Evolutionary conservation across 805 yeast genomes (phyloP), one percentile per base, ranked within the genome.

Genomic region (Scheffersomyces coipomensis): DNA sequence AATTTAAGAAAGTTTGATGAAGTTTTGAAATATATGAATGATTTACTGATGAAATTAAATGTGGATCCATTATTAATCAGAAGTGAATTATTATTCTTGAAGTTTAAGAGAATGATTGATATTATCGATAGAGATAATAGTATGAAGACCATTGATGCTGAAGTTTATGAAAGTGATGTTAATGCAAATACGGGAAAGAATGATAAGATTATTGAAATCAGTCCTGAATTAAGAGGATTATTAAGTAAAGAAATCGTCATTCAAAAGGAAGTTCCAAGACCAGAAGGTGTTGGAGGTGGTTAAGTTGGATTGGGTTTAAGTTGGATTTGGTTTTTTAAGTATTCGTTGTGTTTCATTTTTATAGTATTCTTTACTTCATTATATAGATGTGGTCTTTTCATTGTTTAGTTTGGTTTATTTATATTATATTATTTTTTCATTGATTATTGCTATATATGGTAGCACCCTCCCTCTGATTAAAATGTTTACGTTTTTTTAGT

Each of bases 21-120:
- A 58, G 90, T 93, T 19, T 74, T 93, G 53, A 88, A 86, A 65
- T 93, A 85, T 58, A 85, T 91, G 79, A 93, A 93, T 63, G 97
- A 91, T 52, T 72, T 93, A 43, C 81, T 88, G 35, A 84, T 84
- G 70, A 75, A 81, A 2, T 69, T 88, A 67, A 81, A 87, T 41
- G 66, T 89, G 50, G 79, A 85, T 34, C 95, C 87, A 48, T 66
- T 89, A 32, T 71, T 91, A 37, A 79, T 86, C n/a, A 72, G 97
- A 30, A 83, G 95, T 4, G 98, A 93, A 56, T 69, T 88, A 22
- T 66, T 91, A 26, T 93, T 89, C 55, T 71, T 87, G 47, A 78
- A 85, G 47, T 93, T 89, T 60, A 76, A 80, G 52, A 81, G 88
- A 44, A 83, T 89, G 74, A 78, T 90, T 39, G 86, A 81, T 39